Conservation (phyloP, 1,139 yeast species). For the Nakaseomyces glabratus region DNA sequence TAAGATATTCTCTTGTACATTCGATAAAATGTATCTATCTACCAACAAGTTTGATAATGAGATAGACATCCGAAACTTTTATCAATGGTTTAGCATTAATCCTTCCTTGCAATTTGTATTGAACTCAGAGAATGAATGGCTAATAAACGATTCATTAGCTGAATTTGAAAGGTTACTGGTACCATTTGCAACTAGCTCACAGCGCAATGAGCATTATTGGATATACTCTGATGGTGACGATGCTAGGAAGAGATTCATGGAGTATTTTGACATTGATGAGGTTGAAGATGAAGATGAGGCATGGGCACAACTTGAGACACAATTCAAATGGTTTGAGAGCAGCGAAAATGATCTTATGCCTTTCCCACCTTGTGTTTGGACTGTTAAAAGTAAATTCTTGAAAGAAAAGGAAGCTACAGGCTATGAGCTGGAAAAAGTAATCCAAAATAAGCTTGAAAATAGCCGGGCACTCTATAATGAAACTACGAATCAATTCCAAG, state of each 20-base stretch:
- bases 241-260: neutral
- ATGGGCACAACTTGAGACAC: neutral
- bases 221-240: neutral
- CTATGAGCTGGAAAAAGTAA: neutral
- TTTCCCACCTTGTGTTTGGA: conserved; percentile 1
- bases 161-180: neutral
- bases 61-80: neutral
- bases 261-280: neutral
- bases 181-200: neutral
- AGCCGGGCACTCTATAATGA: neutral
- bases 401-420: neutral
- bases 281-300: neutral
- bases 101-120: conserved; percentile 1
- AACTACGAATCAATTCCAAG: neutral
- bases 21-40: neutral
- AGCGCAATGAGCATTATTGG: neutral
- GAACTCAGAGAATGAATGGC: neutral
- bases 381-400: neutral
- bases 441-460: neutral
- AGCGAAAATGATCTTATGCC: conserved; percentile 5
- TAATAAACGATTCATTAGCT: neutral
- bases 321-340: conserved; percentile 1
- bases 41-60: neutral
- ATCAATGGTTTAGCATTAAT: conserved; percentile 1
- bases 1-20: conserved; percentile 3